Conservation (phyloP, 495 filamentous ascomycete species). For the Podospora anserina region DNA sequence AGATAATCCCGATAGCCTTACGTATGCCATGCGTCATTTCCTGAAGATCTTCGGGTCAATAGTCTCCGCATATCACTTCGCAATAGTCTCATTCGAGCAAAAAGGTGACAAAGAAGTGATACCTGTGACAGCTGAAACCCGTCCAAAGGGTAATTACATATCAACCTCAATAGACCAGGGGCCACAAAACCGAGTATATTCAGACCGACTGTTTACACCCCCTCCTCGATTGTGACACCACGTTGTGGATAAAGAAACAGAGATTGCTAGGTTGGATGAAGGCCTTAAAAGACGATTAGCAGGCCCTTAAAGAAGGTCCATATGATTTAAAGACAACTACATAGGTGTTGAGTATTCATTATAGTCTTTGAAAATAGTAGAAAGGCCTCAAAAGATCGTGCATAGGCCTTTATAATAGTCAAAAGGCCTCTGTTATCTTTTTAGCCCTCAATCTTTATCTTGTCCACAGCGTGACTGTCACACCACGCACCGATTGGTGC, state of each 20-base stretch:
- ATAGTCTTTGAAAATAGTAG: too few species aligned
- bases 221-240: not conserved
- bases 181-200: not conserved
- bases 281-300: too few species aligned
- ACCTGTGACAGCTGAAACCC: not conserved
- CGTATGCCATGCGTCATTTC: not conserved
- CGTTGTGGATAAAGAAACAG: too few species aligned
- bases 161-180: not conserved
- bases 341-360: too few species aligned
- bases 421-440: too few species aligned
- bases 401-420: too few species aligned
- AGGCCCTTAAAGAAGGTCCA: too few species aligned
- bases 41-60: not conserved
- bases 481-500: not conserved
- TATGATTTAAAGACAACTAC: too few species aligned
- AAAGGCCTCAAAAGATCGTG: too few species aligned
- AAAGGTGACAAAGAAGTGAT: not conserved
- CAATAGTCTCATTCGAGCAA: not conserved
- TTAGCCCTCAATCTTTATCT: too few species aligned
- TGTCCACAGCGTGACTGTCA: too few species aligned
- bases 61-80: not conserved
- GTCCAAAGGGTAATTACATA: not conserved
- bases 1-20: not conserved
- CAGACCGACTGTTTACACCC: not conserved
- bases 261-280: too few species aligned